Evolutionary conservation across 2,329 filamentous ascomycete species (phyloP), one percentile per base, ranked within the genome.

Genomic region (Podosphaera fusca): DNA sequence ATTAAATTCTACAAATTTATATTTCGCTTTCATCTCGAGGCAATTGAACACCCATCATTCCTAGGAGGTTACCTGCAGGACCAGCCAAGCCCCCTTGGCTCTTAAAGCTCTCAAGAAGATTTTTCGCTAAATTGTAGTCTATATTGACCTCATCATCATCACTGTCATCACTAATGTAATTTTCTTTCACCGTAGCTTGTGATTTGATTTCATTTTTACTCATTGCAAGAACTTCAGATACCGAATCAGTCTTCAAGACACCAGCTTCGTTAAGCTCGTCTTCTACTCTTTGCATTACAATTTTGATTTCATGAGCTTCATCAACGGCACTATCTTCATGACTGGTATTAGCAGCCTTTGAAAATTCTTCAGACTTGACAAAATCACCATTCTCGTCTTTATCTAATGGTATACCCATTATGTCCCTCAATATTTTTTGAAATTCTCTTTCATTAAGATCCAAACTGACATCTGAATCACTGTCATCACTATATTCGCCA

Each of bases 101-200:
- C 66, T 94, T 94, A 70, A 98, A 89, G 64, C 87, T 90, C 68
- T 95, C 87, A 1, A 98, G 73, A 57, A 98, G 73, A 65, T 96
- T 96, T 68, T 85, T 87, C 21, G 86, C 88, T 31, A 98, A 74
- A 60, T 92, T 90, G 63, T 88, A 85, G 66, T 96, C 86, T 34
- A 92, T 79, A 60, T 88, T 75, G 3, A 92, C 77, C 56, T 84
- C 80, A 4, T 77, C 74, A 7, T 77, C 74, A 2, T 75, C 73
- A 45, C 78, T 72, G 34, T 75, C 69, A 3, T 52, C 38, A 12
- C 6, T 33, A 29, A 60, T 40, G 56, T 63, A 57, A 61, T 61
- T 50, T 59, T 58, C 64, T 62, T 38, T 10, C 6, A 6, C 10
- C 5, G 10, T 5, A 38, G 35, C 35, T 6, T 38, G 35, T 38